Base-by-base conservation (phyloP, 768 basidiomycete species). In the Russula sp. region DNA sequence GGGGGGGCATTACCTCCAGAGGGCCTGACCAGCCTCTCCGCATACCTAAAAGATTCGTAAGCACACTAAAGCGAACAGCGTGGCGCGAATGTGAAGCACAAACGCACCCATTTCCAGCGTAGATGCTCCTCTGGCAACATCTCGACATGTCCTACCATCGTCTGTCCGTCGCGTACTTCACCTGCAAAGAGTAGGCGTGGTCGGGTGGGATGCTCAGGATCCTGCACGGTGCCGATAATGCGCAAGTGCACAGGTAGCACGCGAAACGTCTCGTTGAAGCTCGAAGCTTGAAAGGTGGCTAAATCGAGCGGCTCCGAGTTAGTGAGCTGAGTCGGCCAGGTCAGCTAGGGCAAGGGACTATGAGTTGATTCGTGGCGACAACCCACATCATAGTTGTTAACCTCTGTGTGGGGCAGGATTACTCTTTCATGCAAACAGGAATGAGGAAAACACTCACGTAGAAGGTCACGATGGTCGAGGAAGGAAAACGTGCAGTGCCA, bases 401-500 rank as follows among this genome's bases (percentile, higher is more conserved):
- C 84, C 43, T 73, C 83, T 85, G 53, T 39, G 58, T 32, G 57
- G n/a, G 22, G 10, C 60, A 29, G 61, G 29, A 25, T 22, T 50
- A 43, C 39, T n/a, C 20, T 52, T 6, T 41, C n/a, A 11, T 25
- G 35, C 14, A 29, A 7, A 22, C 13, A 16, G 4, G 7, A 22
- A 7, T 2, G 10, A 35, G 29, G 32, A n/a, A 8, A 14, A 38
- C 14, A 75, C 85, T 70, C 67, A 88, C 86, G 72, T 45, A 86
- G 66, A 41, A 89, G 76, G 50, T 84, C 84, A 6, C 84, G 73
- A 67, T 89, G 86, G 69, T 89, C 86, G 56, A 81, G 78, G 67
- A 86, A 89, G 56, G 80, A 83, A 67, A 87, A 88, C n/a, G 81
- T 78, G 13, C 83, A 78, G 5, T 74, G 72, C 87, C 87, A 89